Evolutionary conservation across 2,329 filamentous ascomycete genomes (phyloP).

Genomic region (Colletotrichum scovillei): DNA sequence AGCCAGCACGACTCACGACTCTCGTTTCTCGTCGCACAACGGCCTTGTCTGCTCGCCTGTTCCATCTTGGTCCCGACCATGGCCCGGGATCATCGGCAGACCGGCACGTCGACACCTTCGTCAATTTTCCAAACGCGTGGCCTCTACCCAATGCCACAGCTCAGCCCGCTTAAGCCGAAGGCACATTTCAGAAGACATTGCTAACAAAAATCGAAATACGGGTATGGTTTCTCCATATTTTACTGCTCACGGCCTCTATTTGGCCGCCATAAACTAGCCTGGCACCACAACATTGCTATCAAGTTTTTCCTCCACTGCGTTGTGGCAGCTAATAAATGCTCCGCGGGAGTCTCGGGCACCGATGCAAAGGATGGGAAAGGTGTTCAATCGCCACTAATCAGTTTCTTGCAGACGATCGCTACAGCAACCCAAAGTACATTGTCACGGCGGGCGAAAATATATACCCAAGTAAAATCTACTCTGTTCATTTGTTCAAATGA

Average conservation of each 20-base stretch:
- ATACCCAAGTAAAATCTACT: background rate
- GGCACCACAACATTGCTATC: background rate
- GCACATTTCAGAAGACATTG: background rate
- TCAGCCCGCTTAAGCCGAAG: background rate
- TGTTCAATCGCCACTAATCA: background rate
- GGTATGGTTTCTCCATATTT: background rate
- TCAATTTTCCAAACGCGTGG: background rate
- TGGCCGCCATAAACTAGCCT: background rate
- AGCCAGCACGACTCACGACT: background rate
- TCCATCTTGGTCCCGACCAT: background rate
- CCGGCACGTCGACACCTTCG: background rate
- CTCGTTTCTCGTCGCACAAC: background rate
- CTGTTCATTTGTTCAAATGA: background rate
- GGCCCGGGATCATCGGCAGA: background rate
- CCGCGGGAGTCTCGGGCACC: constrained; percentile 1
- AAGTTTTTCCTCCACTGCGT: background rate
- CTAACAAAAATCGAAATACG: background rate
- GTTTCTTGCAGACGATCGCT: background rate
- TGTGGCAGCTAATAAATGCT: background rate
- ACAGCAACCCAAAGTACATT: background rate
- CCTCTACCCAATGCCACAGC: background rate
- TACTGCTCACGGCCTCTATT: background rate
- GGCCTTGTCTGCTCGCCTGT: background rate
- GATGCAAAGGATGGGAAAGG: background rate
- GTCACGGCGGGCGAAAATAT: too few species aligned